Base-by-base conservation (phyloP, 108 stramenopile genomes). In the Chaetoceros muelleri region DNA sequence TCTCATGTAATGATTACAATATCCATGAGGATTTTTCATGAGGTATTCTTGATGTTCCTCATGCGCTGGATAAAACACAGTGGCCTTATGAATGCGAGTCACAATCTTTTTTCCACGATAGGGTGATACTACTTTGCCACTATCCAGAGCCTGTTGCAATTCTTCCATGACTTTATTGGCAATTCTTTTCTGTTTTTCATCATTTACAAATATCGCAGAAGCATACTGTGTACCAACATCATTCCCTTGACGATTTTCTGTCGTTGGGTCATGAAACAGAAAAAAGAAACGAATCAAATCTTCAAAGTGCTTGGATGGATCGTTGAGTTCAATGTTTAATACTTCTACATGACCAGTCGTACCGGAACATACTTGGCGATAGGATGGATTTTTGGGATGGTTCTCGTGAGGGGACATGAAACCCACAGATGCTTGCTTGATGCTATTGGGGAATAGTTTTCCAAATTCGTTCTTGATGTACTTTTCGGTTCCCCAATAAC, bases 201-300 rank as follows among this genome's bases (percentile, higher is more conserved):
- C 81, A 47, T 72, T 58, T 34, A 31, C 61, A 73, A 89, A 96
- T 18, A 96, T 76, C 10, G 54, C 79, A 25, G 70, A 71, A 24
- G 80, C 75, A 61, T 96, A 96, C 60, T 96, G 95, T 2, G 82
- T 78, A 2, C 95, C 95, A 13, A 52, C 44, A 75, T 96, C 95
- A 47, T 85, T 82, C n/a, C 90, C 89, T 69, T 96, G 95, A 19
- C 82, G 70, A 67, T 96, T 78, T 57, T 65, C 31, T 30, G 88
- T 92, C 3, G 90, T 93, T 19, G 94, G 94, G 65, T 95, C 87
- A 51, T 89, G 87, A 69, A 89, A 89, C 44, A 49, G 45, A 64
- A 75, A 95, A 71, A 95, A 93, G 65, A 93, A 87, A 17, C 61
- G 52, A 24, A 88, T 71, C 48, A 95, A 62, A 23, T 84, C 77